Base-by-base conservation (phyloP, 164 flowering plant species). In the Macadamia tetraphylla region DNA sequence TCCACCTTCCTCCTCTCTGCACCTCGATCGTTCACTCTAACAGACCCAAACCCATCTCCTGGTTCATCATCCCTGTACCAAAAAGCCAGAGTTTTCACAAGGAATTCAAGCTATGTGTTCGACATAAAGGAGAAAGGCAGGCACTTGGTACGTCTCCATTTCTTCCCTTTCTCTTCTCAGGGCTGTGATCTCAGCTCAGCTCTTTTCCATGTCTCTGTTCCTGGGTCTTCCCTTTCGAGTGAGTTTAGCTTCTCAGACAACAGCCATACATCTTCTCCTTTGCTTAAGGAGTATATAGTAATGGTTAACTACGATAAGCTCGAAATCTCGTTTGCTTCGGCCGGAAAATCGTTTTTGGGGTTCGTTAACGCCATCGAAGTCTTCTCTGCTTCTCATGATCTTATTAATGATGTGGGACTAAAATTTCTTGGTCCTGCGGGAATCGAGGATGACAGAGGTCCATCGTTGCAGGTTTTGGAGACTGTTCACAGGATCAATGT, bases 331-430 rank as follows among this genome's bases (percentile, higher is more conserved):
- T 84, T 89, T 73, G 63, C 11, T 0, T 91, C 92, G 6, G 30
- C 29, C 29, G 49, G 68, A 0, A 74, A 59, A 29, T 72, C 81
- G 8, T 61, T 67, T 29, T 77, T 87, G 53, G 94, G 76, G 42
- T 92, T 81, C 74, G 85, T 87, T 32, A 87, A 78, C 69, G 96
- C 90, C 31, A 82, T 90, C 68, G 98, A 92, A 69, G 85, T 90
- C n/a, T 78, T 88, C 67, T 86, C 98, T 0, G 89, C 85, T 55
- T 92, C 98, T 11, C 67, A 59, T 10, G 82, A 82, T 61, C 76
- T 90, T n/a, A 75, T 92, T 58, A 1, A 63, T n/a, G 88, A 83
- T 71, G 48, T 81, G 12, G 77, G 18, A 14, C 13, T 75, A 52
- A 67, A 42, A 57, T 53, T 80, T 9, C 61, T 83, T 68, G 55